Percentiles rank a stretch among this genome's conserved stretches.
Evolutionary conservation across 2,329 filamentous ascomycete genomes (phyloP).

Genomic region (Sclerotiophoma versabilis): DNA sequence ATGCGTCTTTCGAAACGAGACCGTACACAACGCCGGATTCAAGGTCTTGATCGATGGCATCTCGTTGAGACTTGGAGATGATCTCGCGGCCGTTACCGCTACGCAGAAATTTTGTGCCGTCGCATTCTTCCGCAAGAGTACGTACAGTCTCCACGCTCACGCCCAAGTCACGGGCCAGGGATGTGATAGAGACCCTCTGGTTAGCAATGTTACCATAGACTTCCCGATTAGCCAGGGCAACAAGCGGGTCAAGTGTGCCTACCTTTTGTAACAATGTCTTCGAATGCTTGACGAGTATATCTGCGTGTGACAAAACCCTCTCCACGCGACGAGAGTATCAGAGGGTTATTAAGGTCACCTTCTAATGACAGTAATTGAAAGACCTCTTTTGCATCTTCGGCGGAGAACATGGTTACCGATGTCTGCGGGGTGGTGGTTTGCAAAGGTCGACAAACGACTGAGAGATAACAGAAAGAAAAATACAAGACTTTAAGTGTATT

Average conservation of each 20-base stretch:
- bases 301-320: slow-evolving; percentile 38
- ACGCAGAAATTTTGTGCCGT: slow-evolving; percentile 29
- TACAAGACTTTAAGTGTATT: neutral
- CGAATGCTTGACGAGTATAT: slow-evolving; percentile 29
- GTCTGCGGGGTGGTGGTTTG: neutral
- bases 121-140: slow-evolving; percentile 26
- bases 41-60: slow-evolving; percentile 24
- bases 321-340: slow-evolving; percentile 33
- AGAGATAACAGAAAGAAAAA: neutral
- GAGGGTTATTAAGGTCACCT: slow-evolving; percentile 14
- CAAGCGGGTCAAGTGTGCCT: neutral
- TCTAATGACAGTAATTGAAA: slow-evolving; percentile 31
- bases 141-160: slow-evolving; percentile 30
- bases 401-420: slow-evolving; percentile 41
- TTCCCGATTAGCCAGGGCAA: slow-evolving; percentile 1
- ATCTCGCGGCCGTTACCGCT: slow-evolving; percentile 34
- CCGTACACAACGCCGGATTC: slow-evolving; percentile 8
- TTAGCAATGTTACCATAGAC: slow-evolving; percentile 10
- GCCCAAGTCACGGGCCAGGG: slow-evolving; percentile 28
- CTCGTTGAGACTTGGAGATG: slow-evolving; percentile 32
- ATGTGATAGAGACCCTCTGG: slow-evolving; percentile 23
- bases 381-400: slow-evolving; percentile 41
- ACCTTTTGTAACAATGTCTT: slow-evolving; percentile 28
- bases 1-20: slow-evolving; percentile 27
- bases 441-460: neutral